Conservation (phyloP, 1,284 basidiomycete genomes). For the Ceratobasidium sp. region DNA sequence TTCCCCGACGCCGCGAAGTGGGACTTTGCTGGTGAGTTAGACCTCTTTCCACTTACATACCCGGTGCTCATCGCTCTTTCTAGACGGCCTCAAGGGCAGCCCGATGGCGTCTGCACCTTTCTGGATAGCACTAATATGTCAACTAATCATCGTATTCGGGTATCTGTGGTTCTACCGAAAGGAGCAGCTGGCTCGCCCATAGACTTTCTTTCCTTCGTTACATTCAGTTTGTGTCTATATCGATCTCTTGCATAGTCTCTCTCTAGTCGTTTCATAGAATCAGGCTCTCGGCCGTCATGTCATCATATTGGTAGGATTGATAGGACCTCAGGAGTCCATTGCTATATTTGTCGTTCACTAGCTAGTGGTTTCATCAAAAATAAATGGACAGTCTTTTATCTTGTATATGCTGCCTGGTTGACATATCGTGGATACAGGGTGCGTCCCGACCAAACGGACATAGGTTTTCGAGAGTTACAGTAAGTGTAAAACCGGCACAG, state of each 20-base stretch:
- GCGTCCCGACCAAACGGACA: too few species aligned
- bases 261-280: slow-evolving; percentile 41
- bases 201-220: slow-evolving; percentile 35
- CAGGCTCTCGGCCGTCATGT: slow-evolving; percentile 28
- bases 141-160: slow-evolving; percentile 86
- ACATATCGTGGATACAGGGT: too few species aligned
- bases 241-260: slow-evolving; percentile 42
- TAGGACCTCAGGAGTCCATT: slow-evolving; percentile 22
- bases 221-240: slow-evolving; percentile 36
- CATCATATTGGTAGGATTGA: slow-evolving; percentile 41
- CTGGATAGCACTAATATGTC: slow-evolving; percentile 87
- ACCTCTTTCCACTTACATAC: slow-evolving; percentile 41
- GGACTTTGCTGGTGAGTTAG: slow-evolving; percentile 76
- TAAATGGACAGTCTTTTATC: slow-evolving; percentile 44
- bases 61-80: slow-evolving; percentile 48
- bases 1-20: slow-evolving; percentile 94
- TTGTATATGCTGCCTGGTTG: not conserved
- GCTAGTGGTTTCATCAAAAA: slow-evolving; percentile 35
- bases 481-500: too few species aligned
- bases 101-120: slow-evolving; percentile 85
- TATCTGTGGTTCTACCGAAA: slow-evolving; percentile 97
- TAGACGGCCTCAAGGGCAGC: slow-evolving; percentile 63
- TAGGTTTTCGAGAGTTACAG: too few species aligned
- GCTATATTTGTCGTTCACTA: slow-evolving; percentile 46
- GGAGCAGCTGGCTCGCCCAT: slow-evolving; percentile 71